Percentiles rank a stretch among this genome's conserved stretches.
These are phyloP conservation scores for Chrysoporthe austroafricana DNA, from an alignment of 2,329 filamentous ascomycete species.

Conservation along the genomic window DNA sequence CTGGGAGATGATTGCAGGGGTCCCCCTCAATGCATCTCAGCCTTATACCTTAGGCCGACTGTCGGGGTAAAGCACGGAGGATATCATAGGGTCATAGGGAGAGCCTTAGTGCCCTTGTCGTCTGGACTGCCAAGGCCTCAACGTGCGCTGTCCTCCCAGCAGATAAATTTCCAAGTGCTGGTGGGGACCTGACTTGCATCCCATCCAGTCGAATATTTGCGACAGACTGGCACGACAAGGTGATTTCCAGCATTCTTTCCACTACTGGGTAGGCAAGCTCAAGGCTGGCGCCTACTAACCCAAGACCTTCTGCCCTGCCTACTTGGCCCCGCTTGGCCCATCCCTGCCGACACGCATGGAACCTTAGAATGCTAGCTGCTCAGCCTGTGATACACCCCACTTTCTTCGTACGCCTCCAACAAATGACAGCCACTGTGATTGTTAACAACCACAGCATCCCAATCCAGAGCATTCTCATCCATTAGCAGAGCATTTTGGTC, in stretches of 20 bases:
- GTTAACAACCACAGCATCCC: neutral
- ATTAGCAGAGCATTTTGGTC: neutral
- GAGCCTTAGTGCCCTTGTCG: too few species aligned
- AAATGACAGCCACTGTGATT: neutral
- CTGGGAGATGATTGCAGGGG: constrained; percentile 1
- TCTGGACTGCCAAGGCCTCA: too few species aligned
- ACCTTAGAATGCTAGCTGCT: constrained; percentile 3
- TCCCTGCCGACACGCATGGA: neutral
- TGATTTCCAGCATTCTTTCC: too few species aligned
- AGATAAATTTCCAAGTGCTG: too few species aligned
- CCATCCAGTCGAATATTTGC: too few species aligned
- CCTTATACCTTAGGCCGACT: neutral
- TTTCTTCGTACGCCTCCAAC: constrained; percentile 3
- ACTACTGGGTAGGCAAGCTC: too few species aligned
- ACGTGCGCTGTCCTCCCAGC: too few species aligned
- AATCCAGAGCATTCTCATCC: constrained; percentile 2
- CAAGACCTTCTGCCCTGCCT: neutral
- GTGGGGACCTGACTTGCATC: too few species aligned
- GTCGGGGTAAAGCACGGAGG: too few species aligned
- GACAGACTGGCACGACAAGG: too few species aligned
- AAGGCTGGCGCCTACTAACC: too few species aligned
- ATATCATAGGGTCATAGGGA: too few species aligned
- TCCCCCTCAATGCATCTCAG: constrained; percentile 2
- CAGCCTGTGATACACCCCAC: constrained; percentile 11
- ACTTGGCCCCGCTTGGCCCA: neutral